Conservation (phyloP, 164 flowering plant species). For the Taxillus chinensis region DNA sequence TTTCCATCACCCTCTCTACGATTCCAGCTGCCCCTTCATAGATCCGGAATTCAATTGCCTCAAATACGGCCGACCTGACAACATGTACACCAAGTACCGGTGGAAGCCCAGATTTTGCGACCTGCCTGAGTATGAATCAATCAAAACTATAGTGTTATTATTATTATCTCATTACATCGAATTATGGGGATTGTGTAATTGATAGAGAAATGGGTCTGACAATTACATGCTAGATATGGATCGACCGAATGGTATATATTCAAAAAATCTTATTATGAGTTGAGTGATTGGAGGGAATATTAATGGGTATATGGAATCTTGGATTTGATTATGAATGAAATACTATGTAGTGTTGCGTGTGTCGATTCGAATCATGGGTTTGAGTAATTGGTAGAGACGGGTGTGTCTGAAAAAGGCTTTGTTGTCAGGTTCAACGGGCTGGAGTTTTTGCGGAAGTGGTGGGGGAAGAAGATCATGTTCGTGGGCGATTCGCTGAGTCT, state of each 20-base stretch:
- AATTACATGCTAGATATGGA: too few species aligned
- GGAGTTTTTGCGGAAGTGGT: constrained; percentile 44
- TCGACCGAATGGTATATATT: too few species aligned
- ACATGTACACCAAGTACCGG: constrained; percentile 49
- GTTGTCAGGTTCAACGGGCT: constrained; percentile 53
- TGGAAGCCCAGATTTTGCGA: constrained; percentile 75
- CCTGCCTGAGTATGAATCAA: constrained; percentile 43
- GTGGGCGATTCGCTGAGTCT: constrained; percentile 77
- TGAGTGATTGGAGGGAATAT: too few species aligned
- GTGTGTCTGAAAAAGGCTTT: not conserved
- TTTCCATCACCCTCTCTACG: constrained; percentile 57
- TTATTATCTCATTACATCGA: not conserved
- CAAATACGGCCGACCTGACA: constrained; percentile 71
- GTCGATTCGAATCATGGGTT: too few species aligned
- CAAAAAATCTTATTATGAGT: not conserved
- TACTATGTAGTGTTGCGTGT: too few species aligned
- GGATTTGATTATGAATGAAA: not conserved
- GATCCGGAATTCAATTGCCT: constrained; percentile 70
- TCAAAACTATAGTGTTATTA: not conserved
- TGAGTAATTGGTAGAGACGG: not conserved
- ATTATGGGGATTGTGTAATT: too few species aligned
- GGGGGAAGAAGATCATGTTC: constrained; percentile 83
- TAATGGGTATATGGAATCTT: too few species aligned
- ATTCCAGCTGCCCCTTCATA: constrained; percentile 62
- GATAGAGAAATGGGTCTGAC: too few species aligned